Conservation (phyloP, 202 grass and related monocot species). For the Setaria viridis region DNA sequence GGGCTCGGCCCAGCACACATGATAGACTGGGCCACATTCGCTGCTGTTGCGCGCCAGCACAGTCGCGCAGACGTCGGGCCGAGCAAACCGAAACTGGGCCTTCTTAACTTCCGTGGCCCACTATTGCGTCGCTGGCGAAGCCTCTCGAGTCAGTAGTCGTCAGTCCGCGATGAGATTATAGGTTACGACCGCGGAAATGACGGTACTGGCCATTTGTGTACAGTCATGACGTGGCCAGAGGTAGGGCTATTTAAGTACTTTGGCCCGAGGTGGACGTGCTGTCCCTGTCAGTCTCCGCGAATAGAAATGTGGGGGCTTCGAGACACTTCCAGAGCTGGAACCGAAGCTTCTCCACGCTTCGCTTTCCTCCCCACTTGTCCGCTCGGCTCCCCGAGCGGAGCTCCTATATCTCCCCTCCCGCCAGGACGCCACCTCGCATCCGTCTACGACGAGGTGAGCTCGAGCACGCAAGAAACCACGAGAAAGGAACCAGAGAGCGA, state of each 20-base stretch:
- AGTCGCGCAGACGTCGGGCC: not conserved
- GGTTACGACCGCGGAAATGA: not conserved
- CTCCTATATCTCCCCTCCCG: slow-evolving; percentile 3
- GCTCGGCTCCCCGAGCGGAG: not conserved
- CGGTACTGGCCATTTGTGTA: not conserved
- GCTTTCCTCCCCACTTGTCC: not conserved
- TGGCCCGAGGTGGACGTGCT: not conserved
- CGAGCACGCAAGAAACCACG: not conserved
- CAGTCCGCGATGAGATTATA: too few relatives aligned
- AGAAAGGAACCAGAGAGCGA: not conserved
- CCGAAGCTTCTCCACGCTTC: slow-evolving; percentile 31
- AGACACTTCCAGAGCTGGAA: slow-evolving; percentile 44
- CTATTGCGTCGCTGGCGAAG: not conserved
- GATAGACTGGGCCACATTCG: not conserved
- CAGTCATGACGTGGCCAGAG: accelerated
- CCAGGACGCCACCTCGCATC: not conserved
- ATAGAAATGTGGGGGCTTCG: not conserved
- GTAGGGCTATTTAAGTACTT: not conserved
- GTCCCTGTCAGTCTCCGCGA: not conserved
- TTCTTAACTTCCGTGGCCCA: not conserved
- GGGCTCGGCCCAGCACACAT: not conserved
- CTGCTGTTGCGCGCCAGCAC: too few relatives aligned
- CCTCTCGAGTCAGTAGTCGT: too few relatives aligned
- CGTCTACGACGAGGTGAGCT: not conserved
- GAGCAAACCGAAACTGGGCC: not conserved